Evolutionary conservation across 2,329 filamentous ascomycete species (phyloP).

Genomic region (Onygenales sp.): DNA sequence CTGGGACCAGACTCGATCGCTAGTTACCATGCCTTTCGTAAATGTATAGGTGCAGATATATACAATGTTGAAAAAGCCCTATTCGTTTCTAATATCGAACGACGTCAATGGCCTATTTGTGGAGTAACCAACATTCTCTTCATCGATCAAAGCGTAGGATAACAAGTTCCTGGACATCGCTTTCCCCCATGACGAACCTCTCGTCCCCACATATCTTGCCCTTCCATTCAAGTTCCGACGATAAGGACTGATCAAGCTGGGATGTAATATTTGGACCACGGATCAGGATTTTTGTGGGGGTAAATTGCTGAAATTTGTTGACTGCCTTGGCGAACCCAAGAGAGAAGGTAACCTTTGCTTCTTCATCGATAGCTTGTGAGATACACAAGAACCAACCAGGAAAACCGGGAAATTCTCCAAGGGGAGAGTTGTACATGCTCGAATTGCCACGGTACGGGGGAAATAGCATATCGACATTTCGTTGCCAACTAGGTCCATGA

Average conservation of each 20-base stretch:
- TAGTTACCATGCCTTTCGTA: too few species aligned
- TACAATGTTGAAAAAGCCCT: too few species aligned
- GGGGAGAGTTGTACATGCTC: slow-evolving; percentile 24
- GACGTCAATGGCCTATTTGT: too few species aligned
- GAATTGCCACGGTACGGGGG: slow-evolving; percentile 37
- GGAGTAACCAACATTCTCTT: too few species aligned
- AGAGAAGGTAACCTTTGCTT: slow-evolving; percentile 24
- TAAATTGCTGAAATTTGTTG: neutral
- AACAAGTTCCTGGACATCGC: slow-evolving; percentile 41
- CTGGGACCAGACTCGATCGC: too few species aligned
- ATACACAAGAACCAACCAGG: slow-evolving; percentile 29
- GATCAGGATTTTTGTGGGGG: neutral
- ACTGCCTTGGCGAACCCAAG: slow-evolving; percentile 20
- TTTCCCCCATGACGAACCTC: slow-evolving; percentile 53
- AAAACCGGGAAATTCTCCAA: slow-evolving; percentile 14
- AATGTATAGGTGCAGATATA: too few species aligned
- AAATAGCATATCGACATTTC: slow-evolving; percentile 35
- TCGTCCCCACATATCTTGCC: slow-evolving; percentile 52
- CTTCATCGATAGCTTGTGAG: slow-evolving; percentile 24
- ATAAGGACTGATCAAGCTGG: slow-evolving; percentile 26
- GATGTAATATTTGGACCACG: neutral
- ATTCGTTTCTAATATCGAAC: too few species aligned
- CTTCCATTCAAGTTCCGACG: slow-evolving; percentile 41
- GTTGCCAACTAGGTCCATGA: slow-evolving; percentile 42
- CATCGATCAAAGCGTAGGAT: slow-evolving; percentile 41